phyloP scores from a whole-genome alignment of 1,284 basidiomycete genomes.

The Leccinum fuscescens region DNA sequence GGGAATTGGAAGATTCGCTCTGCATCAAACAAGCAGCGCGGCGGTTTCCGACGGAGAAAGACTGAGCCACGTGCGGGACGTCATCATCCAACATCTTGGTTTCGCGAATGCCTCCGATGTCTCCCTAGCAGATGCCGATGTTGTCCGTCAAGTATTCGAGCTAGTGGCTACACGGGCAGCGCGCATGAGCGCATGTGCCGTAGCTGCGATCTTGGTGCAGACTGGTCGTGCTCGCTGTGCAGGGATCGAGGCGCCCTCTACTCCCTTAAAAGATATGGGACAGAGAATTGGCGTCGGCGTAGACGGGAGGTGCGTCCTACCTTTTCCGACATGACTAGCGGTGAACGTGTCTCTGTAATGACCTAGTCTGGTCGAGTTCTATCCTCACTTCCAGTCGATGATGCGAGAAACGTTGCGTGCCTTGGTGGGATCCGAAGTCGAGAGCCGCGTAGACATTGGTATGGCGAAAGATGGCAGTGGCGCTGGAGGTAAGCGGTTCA shows the following conservation, averaged over 20 bases:
- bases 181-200: slow-evolving; percentile 79
- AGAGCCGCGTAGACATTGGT: slow-evolving; percentile 80
- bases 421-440: slow-evolving; percentile 78
- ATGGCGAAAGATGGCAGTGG: slow-evolving; percentile 97
- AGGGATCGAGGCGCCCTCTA: slow-evolving; percentile 35
- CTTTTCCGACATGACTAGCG: neutral
- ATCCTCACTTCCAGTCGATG: slow-evolving; percentile 79
- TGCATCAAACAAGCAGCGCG: neutral
- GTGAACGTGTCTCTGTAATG: neutral
- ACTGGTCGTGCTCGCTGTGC: slow-evolving; percentile 61
- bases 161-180: slow-evolving; percentile 84
- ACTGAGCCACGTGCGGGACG: slow-evolving; percentile 51
- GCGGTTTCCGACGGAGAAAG: slow-evolving; percentile 13
- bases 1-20: slow-evolving; percentile 33
- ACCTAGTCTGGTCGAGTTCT: slow-evolving; percentile 84
- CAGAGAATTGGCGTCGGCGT: slow-evolving; percentile 76
- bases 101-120: slow-evolving; percentile 49
- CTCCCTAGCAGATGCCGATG: slow-evolving; percentile 68
- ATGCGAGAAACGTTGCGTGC: slow-evolving; percentile 73
- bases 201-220: slow-evolving; percentile 85
- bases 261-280: slow-evolving; percentile 40
- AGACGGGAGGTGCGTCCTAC: slow-evolving; percentile 70
- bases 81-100: slow-evolving; percentile 64
- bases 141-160: slow-evolving; percentile 78
- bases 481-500: slow-evolving; percentile 76